Percentiles rank a stretch among this genome's conserved stretches.
phyloP scores from a whole-genome alignment of 2,329 filamentous ascomycete genomes.

The Aspergillus texensis region DNA sequence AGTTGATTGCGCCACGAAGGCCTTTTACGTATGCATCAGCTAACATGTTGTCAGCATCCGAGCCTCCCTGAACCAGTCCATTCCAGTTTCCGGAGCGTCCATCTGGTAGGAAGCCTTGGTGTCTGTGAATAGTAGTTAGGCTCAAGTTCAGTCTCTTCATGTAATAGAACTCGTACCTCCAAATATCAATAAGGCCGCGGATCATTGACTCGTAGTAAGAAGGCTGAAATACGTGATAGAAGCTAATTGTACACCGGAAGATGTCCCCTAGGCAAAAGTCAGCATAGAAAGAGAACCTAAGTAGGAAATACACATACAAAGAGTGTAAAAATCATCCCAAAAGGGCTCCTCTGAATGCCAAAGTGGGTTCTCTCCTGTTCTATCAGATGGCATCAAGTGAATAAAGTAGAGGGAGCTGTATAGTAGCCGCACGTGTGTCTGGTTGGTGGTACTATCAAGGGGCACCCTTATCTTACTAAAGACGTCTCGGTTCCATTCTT shows the following conservation, averaged over 20 bases:
- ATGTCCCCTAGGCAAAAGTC: slow-evolving; percentile 52
- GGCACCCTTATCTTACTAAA: slow-evolving; percentile 48
- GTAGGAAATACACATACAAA: slow-evolving; percentile 37
- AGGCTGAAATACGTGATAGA: slow-evolving; percentile 69
- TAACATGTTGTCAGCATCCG: slow-evolving; percentile 71
- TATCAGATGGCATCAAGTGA: slow-evolving; percentile 69
- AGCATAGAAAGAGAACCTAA: slow-evolving; percentile 12
- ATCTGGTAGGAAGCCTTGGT: slow-evolving; percentile 65
- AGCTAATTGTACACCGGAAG: slow-evolving; percentile 67
- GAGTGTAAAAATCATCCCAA: slow-evolving; percentile 71
- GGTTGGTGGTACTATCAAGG: slow-evolving; percentile 33
- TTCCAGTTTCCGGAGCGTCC: slow-evolving; percentile 70
- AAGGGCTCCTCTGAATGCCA: slow-evolving; percentile 68
- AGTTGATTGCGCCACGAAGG: slow-evolving; percentile 64
- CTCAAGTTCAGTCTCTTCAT: not conserved
- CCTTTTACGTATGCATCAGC: slow-evolving; percentile 74
- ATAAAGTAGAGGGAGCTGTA: slow-evolving; percentile 60
- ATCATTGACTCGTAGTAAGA: slow-evolving; percentile 66
- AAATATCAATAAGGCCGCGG: slow-evolving; percentile 69
- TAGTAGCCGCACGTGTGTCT: slow-evolving; percentile 31
- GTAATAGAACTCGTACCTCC: slow-evolving; percentile 51
- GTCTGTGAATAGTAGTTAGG: slow-evolving; percentile 15
- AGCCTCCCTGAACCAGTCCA: slow-evolving; percentile 64
- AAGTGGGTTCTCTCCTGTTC: slow-evolving; percentile 69
- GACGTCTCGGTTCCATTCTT: slow-evolving; percentile 62